Evolutionary conservation across 345 rosid genomes (phyloP), one percentile per base, ranked within the genome.

Genomic region (Pelargonium nanum): DNA sequence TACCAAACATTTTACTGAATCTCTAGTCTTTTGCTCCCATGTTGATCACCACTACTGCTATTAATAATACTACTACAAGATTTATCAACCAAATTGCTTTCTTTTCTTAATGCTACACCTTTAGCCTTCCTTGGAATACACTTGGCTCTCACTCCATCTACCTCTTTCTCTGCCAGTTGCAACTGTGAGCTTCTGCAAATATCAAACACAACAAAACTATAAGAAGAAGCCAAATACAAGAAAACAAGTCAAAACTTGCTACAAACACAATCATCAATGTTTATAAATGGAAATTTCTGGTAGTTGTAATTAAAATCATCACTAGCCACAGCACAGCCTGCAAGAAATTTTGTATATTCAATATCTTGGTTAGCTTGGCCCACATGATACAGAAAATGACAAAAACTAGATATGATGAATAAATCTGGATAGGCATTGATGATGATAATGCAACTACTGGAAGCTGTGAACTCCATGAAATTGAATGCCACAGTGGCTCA

Each of bases 71-170:
- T n/a, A n/a, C 20, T 62, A 24, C 44, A 60, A 16, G 22, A 19
- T 6, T 25, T 22, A 5, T 57, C 61, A 17, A 20, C 15, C 15
- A 17, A 15, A 54, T 8, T 59, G 55, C 22, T 23, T 2, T 67
- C 60, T 55, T 25, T 60, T 53, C 44, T 59, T 16, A 56, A 16
- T 19, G 67, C 40, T 50, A 28, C 30, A 9, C 54, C 30, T 57
- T 56, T 62, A n/a, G 54, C 53, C 62, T 56, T 72, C n/a, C 68
- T 67, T 1, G 76, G 76, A 40, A 63, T 63, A 61, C 76, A 72
- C 56, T 58, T 72, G 22, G 72, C 65, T 26, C 72, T 65, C 12
- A 54, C 72, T 17, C 65, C 71, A 22, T 72, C 75, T 1, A 25
- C 20, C 60, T 66, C 68, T 52, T 55, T 51, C 60, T 51, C 76